Percentiles rank a stretch among this genome's conserved stretches.
Conservation (phyloP, 2,329 filamentous ascomycete species). For the Penicillium frequentans region DNA sequence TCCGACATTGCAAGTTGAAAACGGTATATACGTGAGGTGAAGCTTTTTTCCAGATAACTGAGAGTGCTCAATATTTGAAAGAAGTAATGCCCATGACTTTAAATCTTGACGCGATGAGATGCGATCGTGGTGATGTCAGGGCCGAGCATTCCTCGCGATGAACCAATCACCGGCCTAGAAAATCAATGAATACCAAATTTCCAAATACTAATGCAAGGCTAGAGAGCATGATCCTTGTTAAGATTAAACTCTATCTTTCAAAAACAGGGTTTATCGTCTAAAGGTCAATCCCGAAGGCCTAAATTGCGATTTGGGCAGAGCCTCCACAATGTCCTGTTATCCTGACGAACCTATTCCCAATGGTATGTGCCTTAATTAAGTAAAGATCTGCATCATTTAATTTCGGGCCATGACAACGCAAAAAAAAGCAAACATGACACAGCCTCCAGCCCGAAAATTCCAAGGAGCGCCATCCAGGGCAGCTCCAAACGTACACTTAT, state of each 20-base stretch:
- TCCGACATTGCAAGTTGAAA: background rate
- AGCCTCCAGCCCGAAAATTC: background rate
- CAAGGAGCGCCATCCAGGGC: background rate
- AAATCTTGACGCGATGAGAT: constrained; percentile 9
- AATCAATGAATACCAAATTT: background rate
- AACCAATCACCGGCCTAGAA: constrained; percentile 13
- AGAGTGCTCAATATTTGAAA: background rate
- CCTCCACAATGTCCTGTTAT: background rate
- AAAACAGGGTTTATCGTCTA: too few species aligned
- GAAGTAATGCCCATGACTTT: background rate
- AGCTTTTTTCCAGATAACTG: background rate
- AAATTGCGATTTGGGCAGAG: too few species aligned
- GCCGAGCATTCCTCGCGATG: constrained; percentile 13
- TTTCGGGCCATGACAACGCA: background rate
- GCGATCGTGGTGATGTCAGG: constrained; percentile 21
- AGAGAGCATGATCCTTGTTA: background rate
- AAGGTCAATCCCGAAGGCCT: too few species aligned
- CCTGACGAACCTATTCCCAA: background rate
- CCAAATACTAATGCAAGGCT: background rate
- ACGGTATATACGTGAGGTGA: background rate
- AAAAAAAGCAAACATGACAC: background rate
- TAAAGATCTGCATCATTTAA: background rate
- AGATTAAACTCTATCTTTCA: background rate
- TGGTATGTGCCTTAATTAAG: background rate
- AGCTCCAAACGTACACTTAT: background rate